Base-by-base conservation (phyloP, 495 filamentous ascomycete genomes). In the Apodospora peruviana region DNA sequence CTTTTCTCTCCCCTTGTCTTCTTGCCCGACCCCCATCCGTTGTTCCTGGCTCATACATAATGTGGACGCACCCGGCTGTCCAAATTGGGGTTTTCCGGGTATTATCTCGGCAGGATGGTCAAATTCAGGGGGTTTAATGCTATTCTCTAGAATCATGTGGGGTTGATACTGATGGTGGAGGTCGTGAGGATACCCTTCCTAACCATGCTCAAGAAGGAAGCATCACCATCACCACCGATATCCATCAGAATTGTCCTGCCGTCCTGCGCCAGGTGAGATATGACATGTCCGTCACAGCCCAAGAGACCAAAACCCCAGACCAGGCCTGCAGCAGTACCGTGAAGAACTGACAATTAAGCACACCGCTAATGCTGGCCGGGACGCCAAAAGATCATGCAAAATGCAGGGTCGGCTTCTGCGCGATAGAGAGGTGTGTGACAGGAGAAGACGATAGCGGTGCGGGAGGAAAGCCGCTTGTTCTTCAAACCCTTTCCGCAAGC, bases 31-130 rank as follows among this genome's bases (percentile, higher is more conserved):
- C 7, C 27, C 27, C 7, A 32, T 32, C 27, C 7, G 8, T 20
- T 11, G 35, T 27, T n/a, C 45, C 37, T 48, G 45, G 23, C 22
- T 19, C 16, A 8, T 39, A 29, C 44, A 14, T 12, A 11, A 10
- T 7, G 17, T 11, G 24, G 14, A 9, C 27, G 7, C 5, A 18
- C 39, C 53, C 29, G 48, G 4, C 52, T 47, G 38, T 34, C 39
- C 48, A 20, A 48, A 47, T 50, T 22, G 25, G 43, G 47, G 32
- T 40, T 21, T 45, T 23, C 41, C 45, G 46, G 40, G 16, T n/a
- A 40, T 40, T 43, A 45, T 20, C 51, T 34, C 50, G 51, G 35
- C 21, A 10, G 16, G 24, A 7, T 34, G 27, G 27, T 32, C 7
- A 5, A 32, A 7, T 32, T 12, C n/a, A n/a, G n/a, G n/a, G n/a